Conservation (phyloP, 257 asterid genomes). For the Nicotiana knightiana region DNA sequence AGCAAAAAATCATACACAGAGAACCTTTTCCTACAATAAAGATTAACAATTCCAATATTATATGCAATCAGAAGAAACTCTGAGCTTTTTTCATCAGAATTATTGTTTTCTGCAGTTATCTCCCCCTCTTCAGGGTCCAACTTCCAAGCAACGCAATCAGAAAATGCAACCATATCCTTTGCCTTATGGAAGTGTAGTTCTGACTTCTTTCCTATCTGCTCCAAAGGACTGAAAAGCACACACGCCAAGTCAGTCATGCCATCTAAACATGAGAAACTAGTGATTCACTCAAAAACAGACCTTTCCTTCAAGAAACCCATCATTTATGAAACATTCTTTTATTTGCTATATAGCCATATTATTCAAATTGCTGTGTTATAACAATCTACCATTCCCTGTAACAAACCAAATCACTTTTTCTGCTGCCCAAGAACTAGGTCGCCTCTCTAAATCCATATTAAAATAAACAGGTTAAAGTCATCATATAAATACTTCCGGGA, state of each 20-base stretch:
- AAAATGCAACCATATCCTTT: not conserved
- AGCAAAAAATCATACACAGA: not conserved
- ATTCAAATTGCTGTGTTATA: not conserved
- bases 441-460: not conserved
- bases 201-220: slow-evolving; percentile 77
- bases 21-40: not conserved
- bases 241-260: not conserved
- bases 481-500: not conserved
- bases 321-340: not conserved
- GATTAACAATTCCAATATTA: not conserved
- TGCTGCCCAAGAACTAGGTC: not conserved
- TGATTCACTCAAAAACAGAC: not conserved
- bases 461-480: not conserved
- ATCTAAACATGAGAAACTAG: not conserved
- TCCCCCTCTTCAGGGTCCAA: not conserved
- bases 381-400: not conserved
- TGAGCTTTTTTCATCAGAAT: not conserved
- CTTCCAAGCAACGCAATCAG: not conserved
- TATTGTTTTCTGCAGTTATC: not conserved
- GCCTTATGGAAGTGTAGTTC: slow-evolving; percentile 65
- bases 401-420: slow-evolving; percentile 1
- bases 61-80: not conserved
- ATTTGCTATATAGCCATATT: not conserved
- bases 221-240: slow-evolving; percentile 61
- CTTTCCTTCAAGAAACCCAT: not conserved